A percentile compares a stretch with the other conserved stretches of the same genome.
Evolutionary conservation across 345 rosid genomes (phyloP).

Genomic region (Crucihimalaya himalaica): DNA sequence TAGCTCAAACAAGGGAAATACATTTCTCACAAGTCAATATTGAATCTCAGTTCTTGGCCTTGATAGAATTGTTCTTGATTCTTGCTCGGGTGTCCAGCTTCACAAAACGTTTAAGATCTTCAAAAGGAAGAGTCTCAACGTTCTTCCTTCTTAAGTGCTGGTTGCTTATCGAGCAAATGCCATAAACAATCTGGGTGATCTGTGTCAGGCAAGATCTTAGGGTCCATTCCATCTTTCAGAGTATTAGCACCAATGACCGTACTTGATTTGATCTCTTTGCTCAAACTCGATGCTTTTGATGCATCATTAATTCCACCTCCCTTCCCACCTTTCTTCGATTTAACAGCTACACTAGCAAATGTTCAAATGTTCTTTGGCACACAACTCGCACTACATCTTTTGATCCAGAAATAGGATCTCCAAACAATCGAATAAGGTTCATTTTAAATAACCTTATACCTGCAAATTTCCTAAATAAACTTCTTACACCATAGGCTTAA

Average conservation of each 20-base stretch:
- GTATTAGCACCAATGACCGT: conserved; percentile 76
- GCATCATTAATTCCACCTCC: conserved; percentile 53
- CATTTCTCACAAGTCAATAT: not conserved
- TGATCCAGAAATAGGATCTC: not conserved
- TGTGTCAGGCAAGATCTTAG: conserved; percentile 64
- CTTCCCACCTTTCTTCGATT: conserved; percentile 60
- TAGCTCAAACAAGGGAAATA: not conserved
- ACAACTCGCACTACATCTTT: conserved; percentile 41
- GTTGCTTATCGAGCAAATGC: conserved; percentile 71
- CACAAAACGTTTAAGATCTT: no score
- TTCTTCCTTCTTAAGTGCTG: conserved; percentile 62
- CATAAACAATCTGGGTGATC: conserved; percentile 84
- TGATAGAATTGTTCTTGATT: no score
- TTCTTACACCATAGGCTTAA: no score
- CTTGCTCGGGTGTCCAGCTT: no score
- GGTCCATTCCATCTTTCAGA: conserved; percentile 80
- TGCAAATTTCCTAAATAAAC: not conserved
- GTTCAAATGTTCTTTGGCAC: conserved; percentile 47
- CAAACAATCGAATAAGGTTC: not conserved
- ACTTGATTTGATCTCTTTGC: conserved; percentile 72
- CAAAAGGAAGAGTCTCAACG: conserved; percentile 29
- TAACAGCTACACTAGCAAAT: conserved; percentile 57
- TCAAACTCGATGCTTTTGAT: conserved; percentile 53
- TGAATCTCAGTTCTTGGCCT: no score
- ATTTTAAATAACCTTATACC: not conserved